phyloP scores from a whole-genome alignment of 2,329 filamentous ascomycete genomes.

The Torrubiellomyces zombiae region DNA sequence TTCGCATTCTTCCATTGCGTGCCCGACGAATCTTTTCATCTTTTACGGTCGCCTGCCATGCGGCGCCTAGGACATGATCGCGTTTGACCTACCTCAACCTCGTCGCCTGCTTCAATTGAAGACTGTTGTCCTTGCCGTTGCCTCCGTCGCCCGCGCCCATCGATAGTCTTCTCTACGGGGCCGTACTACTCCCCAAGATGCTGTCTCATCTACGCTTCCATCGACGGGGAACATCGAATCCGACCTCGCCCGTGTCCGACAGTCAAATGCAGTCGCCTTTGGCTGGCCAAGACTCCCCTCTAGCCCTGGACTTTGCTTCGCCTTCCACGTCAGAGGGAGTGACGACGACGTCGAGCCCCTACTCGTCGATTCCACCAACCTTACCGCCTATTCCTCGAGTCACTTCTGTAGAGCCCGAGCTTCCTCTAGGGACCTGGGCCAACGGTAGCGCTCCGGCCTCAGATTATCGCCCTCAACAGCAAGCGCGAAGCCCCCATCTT shows the following conservation, averaged over 20 bases:
- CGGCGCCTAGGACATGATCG: too few species aligned
- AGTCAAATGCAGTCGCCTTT: slow-evolving; percentile 20
- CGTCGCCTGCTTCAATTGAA: too few species aligned
- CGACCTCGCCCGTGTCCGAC: slow-evolving; percentile 34
- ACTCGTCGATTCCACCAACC: slow-evolving; percentile 24
- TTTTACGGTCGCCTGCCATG: too few species aligned
- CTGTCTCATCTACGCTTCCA: slow-evolving; percentile 41
- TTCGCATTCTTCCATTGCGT: too few species aligned
- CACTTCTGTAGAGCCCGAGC: slow-evolving; percentile 22
- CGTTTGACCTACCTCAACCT: too few species aligned
- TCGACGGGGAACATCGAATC: slow-evolving; percentile 38
- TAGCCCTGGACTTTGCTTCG: slow-evolving; percentile 21
- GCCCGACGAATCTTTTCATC: too few species aligned
- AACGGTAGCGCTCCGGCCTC: slow-evolving; percentile 4
- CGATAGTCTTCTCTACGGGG: too few species aligned
- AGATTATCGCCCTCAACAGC: slow-evolving; percentile 11
- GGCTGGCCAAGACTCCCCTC: slow-evolving; percentile 22
- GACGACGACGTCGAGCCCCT: slow-evolving; percentile 17
- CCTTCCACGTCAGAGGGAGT: slow-evolving; percentile 18
- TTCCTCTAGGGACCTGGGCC: too few species aligned
- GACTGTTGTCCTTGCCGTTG: too few species aligned
- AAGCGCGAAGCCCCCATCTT: slow-evolving; percentile 17
- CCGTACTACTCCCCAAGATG: too few species aligned
- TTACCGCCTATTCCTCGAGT: slow-evolving; percentile 35
- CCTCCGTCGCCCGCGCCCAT: slow-evolving; percentile 6